These are phyloP conservation scores for Panaeolus cyanescens DNA, from an alignment of 768 basidiomycete species.

Conservation along the genomic window DNA sequence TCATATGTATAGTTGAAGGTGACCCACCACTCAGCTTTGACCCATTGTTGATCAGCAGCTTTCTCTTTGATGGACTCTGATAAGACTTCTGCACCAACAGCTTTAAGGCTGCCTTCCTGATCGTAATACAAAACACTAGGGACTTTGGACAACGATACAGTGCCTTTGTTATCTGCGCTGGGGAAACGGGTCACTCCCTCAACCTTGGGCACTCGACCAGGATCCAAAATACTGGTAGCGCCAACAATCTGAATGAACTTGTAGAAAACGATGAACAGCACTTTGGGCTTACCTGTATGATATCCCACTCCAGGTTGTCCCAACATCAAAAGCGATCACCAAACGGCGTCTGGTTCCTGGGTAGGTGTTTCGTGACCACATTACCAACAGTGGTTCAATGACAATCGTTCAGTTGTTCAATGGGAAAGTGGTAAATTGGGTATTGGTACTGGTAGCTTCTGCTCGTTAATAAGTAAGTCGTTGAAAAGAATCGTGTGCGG, in stretches of 20 bases:
- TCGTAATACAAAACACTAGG: slow-evolving; percentile 7
- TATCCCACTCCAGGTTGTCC: slow-evolving; percentile 44
- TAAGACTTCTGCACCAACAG: slow-evolving; percentile 3
- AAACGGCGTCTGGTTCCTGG: slow-evolving; percentile 33
- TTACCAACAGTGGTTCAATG: not conserved
- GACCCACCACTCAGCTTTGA: slow-evolving; percentile 7
- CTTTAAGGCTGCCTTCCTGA: not conserved
- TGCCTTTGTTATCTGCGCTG: not conserved
- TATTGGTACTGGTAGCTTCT: too few species aligned
- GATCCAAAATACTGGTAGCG: slow-evolving; percentile 5
- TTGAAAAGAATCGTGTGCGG: too few species aligned
- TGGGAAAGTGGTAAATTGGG: too few species aligned
- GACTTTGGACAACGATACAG: not conserved
- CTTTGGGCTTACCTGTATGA: slow-evolving; percentile 26
- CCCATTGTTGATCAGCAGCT: slow-evolving; percentile 1
- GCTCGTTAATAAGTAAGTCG: too few species aligned
- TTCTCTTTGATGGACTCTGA: slow-evolving; percentile 3
- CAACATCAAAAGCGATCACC: slow-evolving; percentile 45
- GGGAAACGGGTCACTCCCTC: slow-evolving; percentile 7
- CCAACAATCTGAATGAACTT: not conserved
- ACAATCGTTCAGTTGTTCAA: too few species aligned
- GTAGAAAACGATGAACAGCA: not conserved
- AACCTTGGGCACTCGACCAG: slow-evolving; percentile 5
- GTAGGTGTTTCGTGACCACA: slow-evolving; percentile 24
- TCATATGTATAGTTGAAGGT: too few species aligned